Conservation (phyloP, 2,329 filamentous ascomycete genomes). For the Elsinoe perseae region DNA sequence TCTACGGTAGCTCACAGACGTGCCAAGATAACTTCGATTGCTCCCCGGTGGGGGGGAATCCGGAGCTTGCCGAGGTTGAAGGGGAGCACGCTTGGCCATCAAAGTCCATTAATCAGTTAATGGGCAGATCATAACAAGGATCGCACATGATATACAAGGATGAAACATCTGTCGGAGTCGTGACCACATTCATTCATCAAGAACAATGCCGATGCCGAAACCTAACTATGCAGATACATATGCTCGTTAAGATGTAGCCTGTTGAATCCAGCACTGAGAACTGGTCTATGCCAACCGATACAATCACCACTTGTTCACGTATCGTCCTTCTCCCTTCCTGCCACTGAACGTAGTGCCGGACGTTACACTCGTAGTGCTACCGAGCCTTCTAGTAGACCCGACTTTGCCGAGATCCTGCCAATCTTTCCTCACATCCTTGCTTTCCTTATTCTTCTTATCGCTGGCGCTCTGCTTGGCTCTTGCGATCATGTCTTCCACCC, state of each 20-base stretch:
- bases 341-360: slow-evolving; percentile 3
- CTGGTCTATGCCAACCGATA: background rate
- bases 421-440: slow-evolving; percentile 29
- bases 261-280: background rate
- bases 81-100: background rate
- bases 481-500: slow-evolving; percentile 77
- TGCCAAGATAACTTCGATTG: background rate
- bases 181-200: background rate
- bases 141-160: background rate
- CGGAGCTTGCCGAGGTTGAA: slow-evolving; percentile 2
- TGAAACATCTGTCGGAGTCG: background rate
- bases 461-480: slow-evolving; percentile 63
- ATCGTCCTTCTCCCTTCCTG: background rate
- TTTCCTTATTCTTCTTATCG: slow-evolving; percentile 32
- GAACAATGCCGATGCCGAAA: background rate
- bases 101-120: no score
- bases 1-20: background rate
- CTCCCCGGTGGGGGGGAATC: slow-evolving; percentile 3
- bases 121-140: background rate
- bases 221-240: background rate
- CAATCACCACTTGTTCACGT: slow-evolving; percentile 5
- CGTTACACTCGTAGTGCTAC: slow-evolving; percentile 31
- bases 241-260: background rate
- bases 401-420: slow-evolving; percentile 67
- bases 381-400: slow-evolving; percentile 65